Base-by-base conservation (phyloP, 176 grass and related monocot genomes). In the Aechmea fasciata region DNA sequence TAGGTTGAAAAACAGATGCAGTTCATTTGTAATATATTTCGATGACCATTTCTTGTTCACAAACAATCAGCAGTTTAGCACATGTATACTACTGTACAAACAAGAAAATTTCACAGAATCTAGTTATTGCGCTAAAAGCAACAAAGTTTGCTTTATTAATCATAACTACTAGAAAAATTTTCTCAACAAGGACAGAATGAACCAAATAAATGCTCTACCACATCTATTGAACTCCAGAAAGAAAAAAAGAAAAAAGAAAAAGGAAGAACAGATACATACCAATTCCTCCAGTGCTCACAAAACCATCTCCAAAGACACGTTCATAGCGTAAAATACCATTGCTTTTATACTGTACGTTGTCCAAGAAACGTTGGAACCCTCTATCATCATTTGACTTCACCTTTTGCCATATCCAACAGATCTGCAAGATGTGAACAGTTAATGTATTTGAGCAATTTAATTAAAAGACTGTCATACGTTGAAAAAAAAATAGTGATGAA, bases 281-380 rank as follows among this genome's bases (percentile, higher is more conserved):
- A 1, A 93, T 49, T 88, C 89, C 94, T 79, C 94, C 94, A 3
- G 94, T 93, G 86, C 94, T 99, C 20, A 99, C 89, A 87, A 61
- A 99, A 47, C 89, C 94, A 73, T 93, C 82, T 73, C 94, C 94
- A 72, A 99, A 99, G 48, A 99, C 77, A 50, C 82, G 87, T 61
- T 99, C 94, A 51, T 99, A 99, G 3, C 94, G 87, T 68, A 99
- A 77, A 72, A 99, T 99, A 5, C 94, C 89, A 76, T 13, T 93
- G 28, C 75, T 85, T 83, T 99, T 99, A 78, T 99, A 99, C 62
- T 99, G 94, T 53, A 93, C 94, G 50, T 85, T 99, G 84, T 99
- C 94, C 72, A 99, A 72, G 72, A 99, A 99, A 15, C 80, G 87
- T 70, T 99, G 89, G 57, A 99, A 99, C 41, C 87, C 82, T 69